phyloP scores from a whole-genome alignment of 768 basidiomycete genomes.

The Russula vinacea region DNA sequence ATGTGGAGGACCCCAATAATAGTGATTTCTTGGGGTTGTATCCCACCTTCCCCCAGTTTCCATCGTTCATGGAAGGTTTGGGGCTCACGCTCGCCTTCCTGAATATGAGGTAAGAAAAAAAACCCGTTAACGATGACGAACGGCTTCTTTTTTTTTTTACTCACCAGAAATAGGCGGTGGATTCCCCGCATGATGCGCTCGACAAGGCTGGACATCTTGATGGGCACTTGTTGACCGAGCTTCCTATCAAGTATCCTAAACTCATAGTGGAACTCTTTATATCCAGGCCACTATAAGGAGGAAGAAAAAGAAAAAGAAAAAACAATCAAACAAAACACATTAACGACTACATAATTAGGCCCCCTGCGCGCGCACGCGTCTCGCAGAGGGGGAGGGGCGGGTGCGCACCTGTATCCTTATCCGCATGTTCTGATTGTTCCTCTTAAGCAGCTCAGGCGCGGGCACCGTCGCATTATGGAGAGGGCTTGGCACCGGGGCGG shows the following conservation, averaged over 20 bases:
- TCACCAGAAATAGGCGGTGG: slow-evolving; percentile 4
- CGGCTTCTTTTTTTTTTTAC: not conserved
- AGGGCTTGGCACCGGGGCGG: not conserved
- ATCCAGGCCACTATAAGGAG: slow-evolving; percentile 19
- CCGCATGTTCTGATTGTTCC: slow-evolving; percentile 12
- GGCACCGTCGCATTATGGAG: slow-evolving; percentile 1
- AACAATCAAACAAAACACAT: not conserved
- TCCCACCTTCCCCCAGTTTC: not conserved
- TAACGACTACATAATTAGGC: not conserved
- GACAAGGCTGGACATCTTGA: slow-evolving; percentile 12
- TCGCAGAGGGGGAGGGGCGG: not conserved
- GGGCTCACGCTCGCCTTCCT: slow-evolving; percentile 2
- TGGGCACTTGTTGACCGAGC: slow-evolving; percentile 2
- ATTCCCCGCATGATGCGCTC: slow-evolving; percentile 9
- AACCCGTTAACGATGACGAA: not conserved
- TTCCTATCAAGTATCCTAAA: slow-evolving; percentile 16
- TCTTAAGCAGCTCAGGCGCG: not conserved
- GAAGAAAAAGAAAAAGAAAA: not conserved
- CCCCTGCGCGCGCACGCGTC: too few species aligned
- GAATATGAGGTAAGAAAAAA: not conserved
- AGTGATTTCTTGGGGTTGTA: not conserved
- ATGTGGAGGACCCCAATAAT: slow-evolving; percentile 13
- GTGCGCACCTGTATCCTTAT: slow-evolving; percentile 7
- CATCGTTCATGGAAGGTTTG: not conserved
- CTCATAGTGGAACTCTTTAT: slow-evolving; percentile 15